A percentile compares a stretch with the other conserved stretches of the same genome.
These are phyloP conservation scores for Sugiyamaella qingdaonensis DNA, from an alignment of 805 yeast species.

Conservation along the genomic window DNA sequence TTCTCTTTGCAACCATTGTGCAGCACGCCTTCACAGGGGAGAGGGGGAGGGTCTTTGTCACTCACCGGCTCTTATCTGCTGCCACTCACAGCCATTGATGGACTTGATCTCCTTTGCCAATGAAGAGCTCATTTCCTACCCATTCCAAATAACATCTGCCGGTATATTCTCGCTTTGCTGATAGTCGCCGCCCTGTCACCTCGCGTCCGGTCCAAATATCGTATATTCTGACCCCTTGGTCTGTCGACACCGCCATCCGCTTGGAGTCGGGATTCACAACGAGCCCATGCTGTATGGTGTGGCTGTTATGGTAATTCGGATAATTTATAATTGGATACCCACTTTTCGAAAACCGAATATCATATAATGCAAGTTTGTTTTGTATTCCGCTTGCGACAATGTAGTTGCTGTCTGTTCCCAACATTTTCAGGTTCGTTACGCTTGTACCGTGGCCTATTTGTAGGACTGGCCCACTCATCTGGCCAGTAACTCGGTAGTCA, in stretches of 20 bases:
- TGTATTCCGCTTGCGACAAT: conserved; percentile 23
- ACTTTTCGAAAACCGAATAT: conserved; percentile 3
- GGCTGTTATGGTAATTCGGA: conserved; percentile 10
- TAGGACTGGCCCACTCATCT: not conserved
- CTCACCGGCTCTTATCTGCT: too few species aligned
- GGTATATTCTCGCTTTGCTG: not conserved
- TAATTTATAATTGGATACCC: not conserved
- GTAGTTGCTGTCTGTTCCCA: conserved; percentile 8
- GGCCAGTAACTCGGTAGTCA: too few species aligned
- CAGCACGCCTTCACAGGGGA: too few species aligned
- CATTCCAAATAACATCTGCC: not conserved
- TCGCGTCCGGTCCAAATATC: conserved; percentile 4
- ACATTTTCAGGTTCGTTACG: conserved; percentile 21
- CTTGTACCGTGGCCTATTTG: conserved; percentile 18
- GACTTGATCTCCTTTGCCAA: not conserved
- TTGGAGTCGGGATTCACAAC: conserved; percentile 11
- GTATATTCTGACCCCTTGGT: conserved; percentile 9
- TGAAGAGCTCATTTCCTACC: not conserved
- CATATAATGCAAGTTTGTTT: conserved; percentile 19
- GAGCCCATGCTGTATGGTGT: conserved; percentile 13
- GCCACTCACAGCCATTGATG: not conserved
- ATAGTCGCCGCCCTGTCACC: not conserved
- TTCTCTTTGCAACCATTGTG: too few species aligned
- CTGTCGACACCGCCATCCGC: conserved; percentile 13
- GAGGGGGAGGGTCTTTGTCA: too few species aligned